Percentiles rank a stretch among this genome's conserved stretches.
Conservation (phyloP, 495 filamentous ascomycete species). For the Chaetomium fimeti region DNA sequence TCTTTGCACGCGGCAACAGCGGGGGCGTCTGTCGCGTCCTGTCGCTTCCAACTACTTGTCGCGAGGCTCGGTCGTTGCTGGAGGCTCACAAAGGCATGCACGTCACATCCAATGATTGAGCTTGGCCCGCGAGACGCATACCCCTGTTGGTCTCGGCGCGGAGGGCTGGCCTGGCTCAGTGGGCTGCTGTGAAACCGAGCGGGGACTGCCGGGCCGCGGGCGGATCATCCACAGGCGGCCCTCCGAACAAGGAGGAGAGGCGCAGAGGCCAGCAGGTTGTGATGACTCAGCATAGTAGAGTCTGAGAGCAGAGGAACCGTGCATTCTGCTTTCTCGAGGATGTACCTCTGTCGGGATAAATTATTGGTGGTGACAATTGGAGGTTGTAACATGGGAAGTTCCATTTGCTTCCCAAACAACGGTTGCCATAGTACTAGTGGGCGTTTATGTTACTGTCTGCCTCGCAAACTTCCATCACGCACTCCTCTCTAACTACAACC, state of each 20-base stretch:
- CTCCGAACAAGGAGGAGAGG: too few species aligned
- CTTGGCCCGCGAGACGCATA: conserved; percentile 6
- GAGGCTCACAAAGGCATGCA: conserved; percentile 23
- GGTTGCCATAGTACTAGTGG: too few species aligned
- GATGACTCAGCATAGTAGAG: conserved; percentile 15
- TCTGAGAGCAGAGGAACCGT: too few species aligned
- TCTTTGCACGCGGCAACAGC: neutral
- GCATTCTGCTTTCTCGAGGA: too few species aligned
- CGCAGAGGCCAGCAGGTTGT: neutral
- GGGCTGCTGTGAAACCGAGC: neutral
- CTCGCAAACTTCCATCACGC: too few species aligned
- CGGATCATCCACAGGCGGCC: too few species aligned
- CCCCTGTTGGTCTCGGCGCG: conserved; percentile 20
- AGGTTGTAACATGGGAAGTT: neutral
- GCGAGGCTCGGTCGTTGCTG: conserved; percentile 20
- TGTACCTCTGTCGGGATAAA: too few species aligned
- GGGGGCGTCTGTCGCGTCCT: conserved; percentile 17
- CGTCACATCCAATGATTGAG: conserved; percentile 29
- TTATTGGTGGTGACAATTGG: neutral
- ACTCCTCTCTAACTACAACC: too few species aligned
- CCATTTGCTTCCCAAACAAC: too few species aligned
- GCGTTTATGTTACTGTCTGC: too few species aligned
- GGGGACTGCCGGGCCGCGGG: neutral
- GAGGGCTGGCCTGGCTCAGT: too few species aligned
- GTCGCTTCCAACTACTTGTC: neutral